Conservation (phyloP, 2,329 filamentous ascomycete species). For the Alternaria sp. region DNA sequence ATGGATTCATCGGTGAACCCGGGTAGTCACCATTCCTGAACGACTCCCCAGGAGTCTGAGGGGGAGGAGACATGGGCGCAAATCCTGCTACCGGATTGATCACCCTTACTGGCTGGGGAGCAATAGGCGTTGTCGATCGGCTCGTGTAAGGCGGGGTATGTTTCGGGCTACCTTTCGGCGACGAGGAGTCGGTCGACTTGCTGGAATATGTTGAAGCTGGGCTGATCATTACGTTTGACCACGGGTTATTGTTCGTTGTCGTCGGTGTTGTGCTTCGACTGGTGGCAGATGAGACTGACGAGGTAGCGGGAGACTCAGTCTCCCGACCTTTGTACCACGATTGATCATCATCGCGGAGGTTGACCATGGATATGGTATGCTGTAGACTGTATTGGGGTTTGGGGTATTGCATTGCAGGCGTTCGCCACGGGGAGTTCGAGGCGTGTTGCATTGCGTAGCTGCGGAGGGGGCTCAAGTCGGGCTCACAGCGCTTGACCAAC, state of each 20-base stretch:
- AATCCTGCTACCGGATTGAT: slow-evolving; percentile 47
- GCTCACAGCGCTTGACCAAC: slow-evolving; percentile 36
- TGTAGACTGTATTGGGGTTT: slow-evolving; percentile 49
- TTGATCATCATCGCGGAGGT: slow-evolving; percentile 49
- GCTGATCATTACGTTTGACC: slow-evolving; percentile 49
- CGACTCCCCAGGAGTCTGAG: slow-evolving; percentile 40
- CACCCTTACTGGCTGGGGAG: slow-evolving; percentile 49
- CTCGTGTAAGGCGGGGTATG: slow-evolving; percentile 51
- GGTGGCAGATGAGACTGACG: slow-evolving; percentile 51
- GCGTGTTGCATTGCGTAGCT: slow-evolving; percentile 47
- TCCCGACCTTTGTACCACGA: slow-evolving; percentile 47
- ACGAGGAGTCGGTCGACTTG: slow-evolving; percentile 45
- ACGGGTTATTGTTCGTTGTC: slow-evolving; percentile 51
- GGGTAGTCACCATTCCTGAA: slow-evolving; percentile 44
- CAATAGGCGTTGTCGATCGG: slow-evolving; percentile 50
- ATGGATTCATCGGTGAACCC: slow-evolving; percentile 47
- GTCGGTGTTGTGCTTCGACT: slow-evolving; percentile 51
- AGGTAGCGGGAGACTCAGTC: slow-evolving; percentile 50
- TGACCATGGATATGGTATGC: slow-evolving; percentile 53
- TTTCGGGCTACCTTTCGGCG: slow-evolving; percentile 48
- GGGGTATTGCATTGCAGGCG: slow-evolving; percentile 41
- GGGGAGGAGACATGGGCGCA: slow-evolving; percentile 45
- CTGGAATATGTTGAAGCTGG: slow-evolving; percentile 42
- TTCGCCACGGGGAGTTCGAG: slow-evolving; percentile 49
- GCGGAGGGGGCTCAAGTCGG: slow-evolving; percentile 30